phyloP scores from a whole-genome alignment of 495 filamentous ascomycete species.

The Cryomyces antarcticus region DNA sequence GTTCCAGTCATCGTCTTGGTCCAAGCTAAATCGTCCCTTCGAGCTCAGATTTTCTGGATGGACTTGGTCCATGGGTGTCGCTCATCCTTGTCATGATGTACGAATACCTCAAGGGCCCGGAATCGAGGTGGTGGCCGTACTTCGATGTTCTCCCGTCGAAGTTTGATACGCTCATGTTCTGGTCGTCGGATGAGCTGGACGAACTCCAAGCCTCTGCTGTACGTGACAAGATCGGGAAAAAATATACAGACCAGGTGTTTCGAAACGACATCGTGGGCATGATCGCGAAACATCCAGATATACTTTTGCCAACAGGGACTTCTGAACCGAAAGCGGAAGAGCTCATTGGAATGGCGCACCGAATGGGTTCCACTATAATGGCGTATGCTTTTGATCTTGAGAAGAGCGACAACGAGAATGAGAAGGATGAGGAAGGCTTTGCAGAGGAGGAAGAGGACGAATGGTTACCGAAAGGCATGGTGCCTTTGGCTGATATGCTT shows the following conservation, averaged over 20 bases:
- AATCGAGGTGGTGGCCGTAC: constrained; percentile 61
- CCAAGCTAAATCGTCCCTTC: too few species aligned
- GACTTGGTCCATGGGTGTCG: constrained; percentile 30
- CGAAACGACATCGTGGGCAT: constrained; percentile 39
- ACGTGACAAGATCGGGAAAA: constrained; percentile 55
- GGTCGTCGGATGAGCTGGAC: constrained; percentile 47
- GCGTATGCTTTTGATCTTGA: constrained; percentile 84
- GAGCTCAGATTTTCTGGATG: background rate
- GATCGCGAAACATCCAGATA: constrained; percentile 22
- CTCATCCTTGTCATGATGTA: constrained; percentile 68
- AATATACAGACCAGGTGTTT: constrained; percentile 50
- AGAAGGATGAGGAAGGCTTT: constrained; percentile 35
- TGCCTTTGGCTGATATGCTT: constrained; percentile 79
- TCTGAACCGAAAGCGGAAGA: constrained; percentile 19
- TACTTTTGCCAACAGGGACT: constrained; percentile 28
- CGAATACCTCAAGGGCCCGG: constrained; percentile 40
- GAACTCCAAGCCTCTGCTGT: constrained; percentile 64
- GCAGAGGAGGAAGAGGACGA: constrained; percentile 48
- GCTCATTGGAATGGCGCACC: constrained; percentile 43
- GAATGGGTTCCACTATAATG: constrained; percentile 78
- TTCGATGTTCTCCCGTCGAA: constrained; percentile 54
- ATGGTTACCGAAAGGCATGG: constrained; percentile 55
- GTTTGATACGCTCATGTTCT: constrained; percentile 86
- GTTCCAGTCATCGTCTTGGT: too few species aligned
- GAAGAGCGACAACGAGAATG: constrained; percentile 25